These are phyloP conservation scores for Heterobasidion parviporum DNA, from an alignment of 1,284 basidiomycete species.

Conservation along the genomic window DNA sequence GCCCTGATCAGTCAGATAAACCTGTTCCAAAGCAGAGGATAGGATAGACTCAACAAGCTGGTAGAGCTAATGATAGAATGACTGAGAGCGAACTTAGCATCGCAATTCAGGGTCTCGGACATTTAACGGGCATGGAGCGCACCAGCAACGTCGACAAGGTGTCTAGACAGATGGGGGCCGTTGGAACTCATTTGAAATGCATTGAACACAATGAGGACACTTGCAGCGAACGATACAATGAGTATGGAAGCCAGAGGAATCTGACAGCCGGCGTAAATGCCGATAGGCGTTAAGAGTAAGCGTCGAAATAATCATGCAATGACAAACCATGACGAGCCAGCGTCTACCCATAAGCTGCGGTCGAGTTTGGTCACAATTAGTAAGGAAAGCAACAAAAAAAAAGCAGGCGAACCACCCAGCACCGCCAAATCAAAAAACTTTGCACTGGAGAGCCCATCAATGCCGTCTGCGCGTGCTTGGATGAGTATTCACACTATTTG, in stretches of 20 bases:
- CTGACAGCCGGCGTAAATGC: neutral
- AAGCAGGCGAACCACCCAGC: slow-evolving; percentile 18
- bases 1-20: slow-evolving; percentile 10
- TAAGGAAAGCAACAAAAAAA: neutral
- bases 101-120: too few relatives aligned
- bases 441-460: slow-evolving; percentile 22
- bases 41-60: slow-evolving; percentile 10
- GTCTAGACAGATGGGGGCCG: too few relatives aligned
- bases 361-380: neutral
- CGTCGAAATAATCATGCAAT: too few relatives aligned
- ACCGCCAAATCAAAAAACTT: slow-evolving; percentile 22
- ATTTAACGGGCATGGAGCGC: too few relatives aligned
- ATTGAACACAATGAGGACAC: too few relatives aligned
- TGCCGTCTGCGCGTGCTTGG: slow-evolving; percentile 12
- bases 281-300: neutral
- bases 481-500: neutral
- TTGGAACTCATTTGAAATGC: too few relatives aligned
- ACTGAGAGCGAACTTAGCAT: neutral
- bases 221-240: too few relatives aligned
- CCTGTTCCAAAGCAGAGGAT: slow-evolving; percentile 13
- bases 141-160: too few relatives aligned
- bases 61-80: slow-evolving; percentile 12
- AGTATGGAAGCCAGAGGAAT: neutral
- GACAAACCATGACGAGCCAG: slow-evolving; percentile 15
- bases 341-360: slow-evolving; percentile 15